Base-by-base conservation (phyloP, 148 eudicot species). In the Dianthus caryophyllus region DNA sequence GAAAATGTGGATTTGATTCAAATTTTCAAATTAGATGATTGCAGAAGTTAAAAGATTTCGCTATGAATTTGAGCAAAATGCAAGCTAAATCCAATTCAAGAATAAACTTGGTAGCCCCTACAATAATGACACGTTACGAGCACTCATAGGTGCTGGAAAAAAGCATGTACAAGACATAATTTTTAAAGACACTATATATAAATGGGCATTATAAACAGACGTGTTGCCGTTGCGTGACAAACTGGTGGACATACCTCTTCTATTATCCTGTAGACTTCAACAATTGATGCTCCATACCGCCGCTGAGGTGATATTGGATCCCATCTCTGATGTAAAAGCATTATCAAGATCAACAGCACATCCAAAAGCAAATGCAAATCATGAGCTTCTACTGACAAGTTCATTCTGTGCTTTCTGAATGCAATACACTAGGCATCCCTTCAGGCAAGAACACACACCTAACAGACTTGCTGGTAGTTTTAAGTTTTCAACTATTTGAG, bases 231-330 rank as follows among this genome's bases (percentile, higher is more conserved):
- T 47, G 67, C 41, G 16, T 71, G n/a, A 55, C 46, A 56, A 17
- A 38, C 59, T 30, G 69, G 48, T 26, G 73, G 27, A 22, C 68
- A 47, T 77, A 95, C 99, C 99, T 95, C 99, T 79, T 95, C 99
- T 25, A 95, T 87, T 72, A 95, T 95, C 73, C 99, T 85, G 84
- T 83, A 95, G 56, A 95, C 99, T 80, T 95, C 99, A 71, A 95
- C 97, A 73, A 95, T 84, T 74, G 99, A 95, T 74, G 91, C 89
- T 73, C 97, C 99, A 77, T 95, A 89, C 70, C 97, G 83, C 78
- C 87, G 97, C 77, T 95, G 99, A 68, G 88, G 84, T 71, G 99
- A 95, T 75, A 95, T 76, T 30, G 96, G 86, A 25, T 80, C 86
- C 99, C 99, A 95, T 18, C 76, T 83, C 99, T 95, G 67, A 72